These are phyloP conservation scores for Collybia sp. DNA, from an alignment of 768 basidiomycete genomes.

Conservation along the genomic window DNA sequence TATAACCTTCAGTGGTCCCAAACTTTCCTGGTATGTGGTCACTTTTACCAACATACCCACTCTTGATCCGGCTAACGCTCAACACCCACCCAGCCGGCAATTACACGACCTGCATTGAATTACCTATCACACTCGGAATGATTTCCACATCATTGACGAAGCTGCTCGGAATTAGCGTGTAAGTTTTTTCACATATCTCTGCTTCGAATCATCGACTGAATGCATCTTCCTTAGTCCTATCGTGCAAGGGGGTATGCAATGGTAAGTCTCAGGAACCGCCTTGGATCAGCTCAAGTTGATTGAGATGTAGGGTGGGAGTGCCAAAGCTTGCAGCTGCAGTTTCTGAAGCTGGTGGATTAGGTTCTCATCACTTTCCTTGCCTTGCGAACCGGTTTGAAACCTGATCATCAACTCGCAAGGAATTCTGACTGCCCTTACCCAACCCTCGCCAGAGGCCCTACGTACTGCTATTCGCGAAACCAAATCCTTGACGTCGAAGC, in stretches of 20 bases:
- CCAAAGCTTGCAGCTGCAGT: slow-evolving; percentile 74
- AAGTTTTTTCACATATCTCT: slow-evolving; percentile 17
- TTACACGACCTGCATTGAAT: too few relatives aligned
- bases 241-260: slow-evolving; percentile 91
- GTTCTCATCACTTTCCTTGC: slow-evolving; percentile 27
- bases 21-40: too few relatives aligned
- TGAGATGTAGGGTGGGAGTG: slow-evolving; percentile 64
- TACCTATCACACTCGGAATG: slow-evolving; percentile 16
- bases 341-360: slow-evolving; percentile 79
- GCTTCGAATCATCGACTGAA: slow-evolving; percentile 2
- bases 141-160: slow-evolving; percentile 58
- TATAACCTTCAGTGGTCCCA: too few relatives aligned
- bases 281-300: not conserved
- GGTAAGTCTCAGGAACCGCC: slow-evolving; percentile 33
- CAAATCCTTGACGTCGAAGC: slow-evolving; percentile 59
- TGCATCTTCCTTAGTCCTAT: slow-evolving; percentile 47
- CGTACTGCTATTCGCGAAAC: slow-evolving; percentile 79
- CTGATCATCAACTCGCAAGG: slow-evolving; percentile 31
- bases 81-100: too few relatives aligned
- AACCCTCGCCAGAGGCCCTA: slow-evolving; percentile 80
- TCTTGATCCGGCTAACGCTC: too few relatives aligned
- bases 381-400: not conserved
- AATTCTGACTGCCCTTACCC: slow-evolving; percentile 83
- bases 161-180: slow-evolving; percentile 65
- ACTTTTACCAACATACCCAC: too few relatives aligned